Evolutionary conservation across 768 basidiomycete genomes (phyloP).

Genomic region (Saitozyma sp.): DNA sequence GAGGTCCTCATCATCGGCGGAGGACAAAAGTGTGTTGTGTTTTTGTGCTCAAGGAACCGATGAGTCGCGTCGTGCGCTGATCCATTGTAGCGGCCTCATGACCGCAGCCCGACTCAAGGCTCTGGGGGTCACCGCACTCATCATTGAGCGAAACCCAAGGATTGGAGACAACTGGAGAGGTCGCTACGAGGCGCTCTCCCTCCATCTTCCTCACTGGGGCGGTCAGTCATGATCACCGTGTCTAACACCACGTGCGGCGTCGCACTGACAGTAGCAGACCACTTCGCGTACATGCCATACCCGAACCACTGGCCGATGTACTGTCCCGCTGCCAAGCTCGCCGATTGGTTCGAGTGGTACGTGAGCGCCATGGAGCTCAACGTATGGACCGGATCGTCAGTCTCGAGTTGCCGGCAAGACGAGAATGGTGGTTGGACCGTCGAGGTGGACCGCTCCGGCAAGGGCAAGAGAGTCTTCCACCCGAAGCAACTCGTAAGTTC

Average conservation of each 20-base stretch:
- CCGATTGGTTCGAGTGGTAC: conserved; percentile 46
- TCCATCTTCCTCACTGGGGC: conserved; percentile 55
- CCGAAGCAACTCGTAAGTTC: conserved; percentile 10
- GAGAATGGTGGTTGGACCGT: conserved; percentile 19
- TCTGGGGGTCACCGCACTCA: conserved; percentile 60
- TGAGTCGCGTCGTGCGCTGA: too few relatives aligned
- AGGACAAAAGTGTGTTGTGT: conserved; percentile 16
- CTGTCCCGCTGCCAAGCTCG: conserved; percentile 45
- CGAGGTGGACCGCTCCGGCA: conserved; percentile 11
- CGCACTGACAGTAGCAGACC: conserved; percentile 18
- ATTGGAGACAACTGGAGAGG: conserved; percentile 48
- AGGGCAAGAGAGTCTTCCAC: conserved; percentile 4
- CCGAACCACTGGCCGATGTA: conserved; percentile 48
- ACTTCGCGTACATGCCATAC: conserved; percentile 56
- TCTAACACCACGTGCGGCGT: too few relatives aligned
- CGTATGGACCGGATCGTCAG: conserved; percentile 14
- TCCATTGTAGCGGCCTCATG: conserved; percentile 55
- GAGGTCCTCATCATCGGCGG: conserved; percentile 25
- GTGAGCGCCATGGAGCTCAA: conserved; percentile 20
- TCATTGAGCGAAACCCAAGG: conserved; percentile 58
- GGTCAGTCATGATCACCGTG: too few relatives aligned
- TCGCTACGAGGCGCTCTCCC: conserved; percentile 66
- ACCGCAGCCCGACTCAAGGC: conserved; percentile 65
- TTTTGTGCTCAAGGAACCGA: too few relatives aligned
- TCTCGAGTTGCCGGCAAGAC: conserved; percentile 7